phyloP scores from a whole-genome alignment of 2,329 filamentous ascomycete species.

The Aspergillus japonicus region DNA sequence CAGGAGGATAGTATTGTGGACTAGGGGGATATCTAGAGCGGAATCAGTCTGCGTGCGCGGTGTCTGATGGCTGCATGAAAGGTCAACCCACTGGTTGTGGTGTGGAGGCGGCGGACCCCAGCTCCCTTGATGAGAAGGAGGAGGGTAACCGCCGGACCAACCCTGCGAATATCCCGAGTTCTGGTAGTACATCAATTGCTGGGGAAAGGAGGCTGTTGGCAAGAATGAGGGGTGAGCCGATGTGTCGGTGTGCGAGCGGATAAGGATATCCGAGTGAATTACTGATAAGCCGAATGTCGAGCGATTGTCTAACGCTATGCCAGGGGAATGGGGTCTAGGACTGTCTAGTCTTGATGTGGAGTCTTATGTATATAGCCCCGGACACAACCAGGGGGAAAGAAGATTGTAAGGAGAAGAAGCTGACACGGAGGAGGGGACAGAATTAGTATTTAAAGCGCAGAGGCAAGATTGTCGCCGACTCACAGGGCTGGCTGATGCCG shows the following conservation, averaged over 20 bases:
- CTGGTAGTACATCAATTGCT: conserved; percentile 24
- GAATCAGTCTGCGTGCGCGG: background rate
- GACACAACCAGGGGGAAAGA: too few species aligned
- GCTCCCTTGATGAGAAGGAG: conserved; percentile 15
- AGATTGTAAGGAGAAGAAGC: background rate
- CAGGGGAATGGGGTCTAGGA: background rate
- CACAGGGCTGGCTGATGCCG: conserved; percentile 19
- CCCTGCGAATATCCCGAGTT: conserved; percentile 13
- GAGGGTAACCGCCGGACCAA: conserved; percentile 17
- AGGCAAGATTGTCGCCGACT: background rate
- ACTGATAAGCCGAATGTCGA: background rate
- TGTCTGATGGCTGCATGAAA: too few species aligned
- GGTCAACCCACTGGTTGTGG: conserved; percentile 13
- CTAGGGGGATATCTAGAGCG: background rate
- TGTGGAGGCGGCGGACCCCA: conserved; percentile 13
- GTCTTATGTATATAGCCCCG: too few species aligned
- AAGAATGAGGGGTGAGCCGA: background rate
- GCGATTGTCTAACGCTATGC: background rate
- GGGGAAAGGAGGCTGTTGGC: background rate
- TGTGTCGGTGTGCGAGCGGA: background rate
- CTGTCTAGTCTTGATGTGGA: background rate
- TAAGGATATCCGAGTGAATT: background rate
- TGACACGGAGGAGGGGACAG: conserved; percentile 3
- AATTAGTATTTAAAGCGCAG: conserved; percentile 6
- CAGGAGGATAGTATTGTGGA: conserved; percentile 8